phyloP scores from a whole-genome alignment of 768 basidiomycete genomes.

The Obba rivulosa region DNA sequence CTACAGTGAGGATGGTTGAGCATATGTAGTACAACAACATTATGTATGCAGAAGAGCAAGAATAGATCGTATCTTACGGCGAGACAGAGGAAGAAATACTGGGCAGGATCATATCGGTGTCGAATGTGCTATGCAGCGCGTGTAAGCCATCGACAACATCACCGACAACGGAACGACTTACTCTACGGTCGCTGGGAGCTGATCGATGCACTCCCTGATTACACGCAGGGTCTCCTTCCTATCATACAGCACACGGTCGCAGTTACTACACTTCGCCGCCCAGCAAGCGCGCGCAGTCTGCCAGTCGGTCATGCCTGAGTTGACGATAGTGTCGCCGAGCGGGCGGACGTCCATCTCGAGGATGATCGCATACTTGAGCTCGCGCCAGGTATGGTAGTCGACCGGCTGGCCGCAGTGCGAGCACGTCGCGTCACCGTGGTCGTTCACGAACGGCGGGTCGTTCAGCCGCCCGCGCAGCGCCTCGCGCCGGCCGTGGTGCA shows the following conservation, averaged over 20 bases:
- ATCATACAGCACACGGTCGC: conserved; percentile 51
- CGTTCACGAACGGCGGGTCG: conserved; percentile 53
- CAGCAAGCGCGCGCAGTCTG: conserved; percentile 56
- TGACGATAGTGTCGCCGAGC: conserved; percentile 51
- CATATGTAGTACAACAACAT: no score
- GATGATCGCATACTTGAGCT: conserved; percentile 53
- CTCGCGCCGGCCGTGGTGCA: conserved; percentile 51
- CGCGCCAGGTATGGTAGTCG: conserved; percentile 60
- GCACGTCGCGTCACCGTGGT: conserved; percentile 45
- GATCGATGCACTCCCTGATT: conserved; percentile 49
- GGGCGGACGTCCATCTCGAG: conserved; percentile 56
- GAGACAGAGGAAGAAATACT: no score
- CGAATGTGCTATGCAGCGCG: no score
- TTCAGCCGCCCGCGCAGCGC: conserved; percentile 44
- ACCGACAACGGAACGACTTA: conserved; percentile 9
- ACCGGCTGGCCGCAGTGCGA: conserved; percentile 42
- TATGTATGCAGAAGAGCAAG: no score
- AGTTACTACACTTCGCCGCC: conserved; percentile 50
- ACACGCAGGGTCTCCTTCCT: conserved; percentile 47
- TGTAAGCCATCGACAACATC: no score
- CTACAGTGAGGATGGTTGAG: no score
- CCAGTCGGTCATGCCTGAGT: conserved; percentile 48
- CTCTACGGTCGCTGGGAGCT: conserved; percentile 36
- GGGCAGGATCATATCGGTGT: no score
- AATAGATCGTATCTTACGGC: no score